These are phyloP conservation scores for Talaromyces piceae DNA, from an alignment of 2,329 filamentous ascomycete genomes.

Conservation along the genomic window DNA sequence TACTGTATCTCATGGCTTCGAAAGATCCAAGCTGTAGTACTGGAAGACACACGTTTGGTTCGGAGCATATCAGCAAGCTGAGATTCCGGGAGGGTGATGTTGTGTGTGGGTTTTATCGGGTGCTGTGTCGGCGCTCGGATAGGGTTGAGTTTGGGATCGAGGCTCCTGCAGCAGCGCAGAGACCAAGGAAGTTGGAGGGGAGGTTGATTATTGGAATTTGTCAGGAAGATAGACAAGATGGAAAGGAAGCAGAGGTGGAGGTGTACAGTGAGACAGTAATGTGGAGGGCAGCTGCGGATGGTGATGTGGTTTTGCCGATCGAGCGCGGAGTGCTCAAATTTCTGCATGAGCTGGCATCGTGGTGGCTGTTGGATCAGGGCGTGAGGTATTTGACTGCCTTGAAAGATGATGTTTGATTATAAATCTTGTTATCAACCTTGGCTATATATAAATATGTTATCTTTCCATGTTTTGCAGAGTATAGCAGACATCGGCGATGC, in stretches of 20 bases:
- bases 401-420: no score
- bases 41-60: constrained; percentile 19
- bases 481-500: neutral
- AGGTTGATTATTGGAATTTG: constrained; percentile 20
- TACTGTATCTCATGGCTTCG: constrained; percentile 19
- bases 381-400: constrained; percentile 19
- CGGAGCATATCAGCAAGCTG: constrained; percentile 19
- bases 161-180: constrained; percentile 10
- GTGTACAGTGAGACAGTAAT: constrained; percentile 24
- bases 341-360: constrained; percentile 27
- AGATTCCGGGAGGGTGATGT: constrained; percentile 24
- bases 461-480: neutral
- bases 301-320: constrained; percentile 19
- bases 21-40: constrained; percentile 4
- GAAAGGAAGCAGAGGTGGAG: constrained; percentile 5
- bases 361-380: constrained; percentile 32
- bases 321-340: constrained; percentile 22
- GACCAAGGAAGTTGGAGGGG: constrained; percentile 11
- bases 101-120: constrained; percentile 26
- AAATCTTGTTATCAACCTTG: no score
- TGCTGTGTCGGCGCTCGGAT: constrained; percentile 17
- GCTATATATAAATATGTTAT: neutral
- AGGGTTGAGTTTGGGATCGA: constrained; percentile 27
- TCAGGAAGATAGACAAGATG: constrained; percentile 3
- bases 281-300: constrained; percentile 20